Conservation (phyloP, 148 eudicot genomes). For the Talinum fruticosum region DNA sequence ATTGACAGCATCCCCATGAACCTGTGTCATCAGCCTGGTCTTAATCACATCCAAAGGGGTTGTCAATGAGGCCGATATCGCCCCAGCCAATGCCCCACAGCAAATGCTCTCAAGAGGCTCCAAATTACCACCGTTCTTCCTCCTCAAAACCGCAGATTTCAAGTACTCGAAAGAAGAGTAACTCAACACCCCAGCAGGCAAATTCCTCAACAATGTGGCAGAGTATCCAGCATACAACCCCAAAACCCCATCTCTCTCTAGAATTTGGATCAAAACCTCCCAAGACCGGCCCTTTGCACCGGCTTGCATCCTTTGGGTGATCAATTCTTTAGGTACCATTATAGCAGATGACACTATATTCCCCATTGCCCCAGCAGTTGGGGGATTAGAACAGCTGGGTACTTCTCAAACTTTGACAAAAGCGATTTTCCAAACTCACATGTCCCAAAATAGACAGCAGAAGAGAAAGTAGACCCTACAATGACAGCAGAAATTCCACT, state of each 20-base stretch:
- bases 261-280: slow-evolving; percentile 62
- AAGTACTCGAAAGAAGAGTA: slow-evolving; percentile 90
- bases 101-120: slow-evolving; percentile 77
- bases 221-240: slow-evolving; percentile 88
- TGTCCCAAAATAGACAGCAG: slow-evolving; percentile 88
- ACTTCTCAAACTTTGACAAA: slow-evolving; percentile 51
- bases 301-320: slow-evolving; percentile 83
- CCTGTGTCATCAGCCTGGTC: slow-evolving; percentile 91
- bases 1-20: slow-evolving; percentile 43
- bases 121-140: slow-evolving; percentile 37
- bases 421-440: slow-evolving; percentile 89
- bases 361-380: slow-evolving; percentile 90
- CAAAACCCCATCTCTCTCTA: slow-evolving; percentile 76
- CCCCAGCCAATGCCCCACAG: slow-evolving; percentile 93
- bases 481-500: slow-evolving; percentile 84
- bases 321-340: slow-evolving; percentile 89
- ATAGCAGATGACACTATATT: slow-evolving; percentile 85
- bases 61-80: slow-evolving; percentile 76
- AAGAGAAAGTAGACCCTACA: slow-evolving; percentile 73
- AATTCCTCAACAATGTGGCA: slow-evolving; percentile 83
- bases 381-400: slow-evolving; percentile 61
- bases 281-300: slow-evolving; percentile 92
- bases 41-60: slow-evolving; percentile 93
- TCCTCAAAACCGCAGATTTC: slow-evolving; percentile 64
- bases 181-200: slow-evolving; percentile 93